Conservation (phyloP, 441 rosid genomes). For the Francoa sonchifolia region DNA sequence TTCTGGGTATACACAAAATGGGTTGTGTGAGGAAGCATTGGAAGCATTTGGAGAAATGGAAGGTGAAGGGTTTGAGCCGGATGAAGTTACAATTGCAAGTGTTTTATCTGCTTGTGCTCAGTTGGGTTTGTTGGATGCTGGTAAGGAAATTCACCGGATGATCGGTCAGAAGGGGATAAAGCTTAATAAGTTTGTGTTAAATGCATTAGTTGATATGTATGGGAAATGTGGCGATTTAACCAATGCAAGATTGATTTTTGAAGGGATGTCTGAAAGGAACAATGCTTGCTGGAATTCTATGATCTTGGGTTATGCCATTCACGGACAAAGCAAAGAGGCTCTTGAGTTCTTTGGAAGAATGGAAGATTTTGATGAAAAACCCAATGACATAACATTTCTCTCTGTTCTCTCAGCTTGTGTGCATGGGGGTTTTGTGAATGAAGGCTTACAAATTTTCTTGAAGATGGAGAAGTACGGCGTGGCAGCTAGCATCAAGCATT, state of each 20-base stretch:
- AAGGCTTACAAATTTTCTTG: constrained; percentile 34
- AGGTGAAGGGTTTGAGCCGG: constrained; percentile 31
- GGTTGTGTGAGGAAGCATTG: constrained; percentile 13
- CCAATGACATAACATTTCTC: constrained; percentile 31
- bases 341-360: constrained; percentile 17
- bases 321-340: constrained; percentile 20
- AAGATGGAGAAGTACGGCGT: constrained; percentile 22
- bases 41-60: constrained; percentile 23
- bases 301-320: constrained; percentile 20
- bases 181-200: constrained; percentile 28
- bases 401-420: constrained; percentile 33
- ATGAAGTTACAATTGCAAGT: constrained; percentile 31
- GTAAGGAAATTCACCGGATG: constrained; percentile 29
- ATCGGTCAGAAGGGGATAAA: constrained; percentile 17
- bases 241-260: constrained; percentile 39
- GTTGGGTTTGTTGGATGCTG: constrained; percentile 28
- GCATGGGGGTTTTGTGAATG: constrained; percentile 31
- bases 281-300: constrained; percentile 40
- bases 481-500: constrained; percentile 27
- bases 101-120: constrained; percentile 48
- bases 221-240: constrained; percentile 33
- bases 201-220: constrained; percentile 29
- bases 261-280: constrained; percentile 29
- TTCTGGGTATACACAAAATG: constrained; percentile 28
- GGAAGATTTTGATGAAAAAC: constrained; percentile 29